Base-by-base conservation (phyloP, 176 grass and related monocot species). In the Dendrocalamus sinicus region DNA sequence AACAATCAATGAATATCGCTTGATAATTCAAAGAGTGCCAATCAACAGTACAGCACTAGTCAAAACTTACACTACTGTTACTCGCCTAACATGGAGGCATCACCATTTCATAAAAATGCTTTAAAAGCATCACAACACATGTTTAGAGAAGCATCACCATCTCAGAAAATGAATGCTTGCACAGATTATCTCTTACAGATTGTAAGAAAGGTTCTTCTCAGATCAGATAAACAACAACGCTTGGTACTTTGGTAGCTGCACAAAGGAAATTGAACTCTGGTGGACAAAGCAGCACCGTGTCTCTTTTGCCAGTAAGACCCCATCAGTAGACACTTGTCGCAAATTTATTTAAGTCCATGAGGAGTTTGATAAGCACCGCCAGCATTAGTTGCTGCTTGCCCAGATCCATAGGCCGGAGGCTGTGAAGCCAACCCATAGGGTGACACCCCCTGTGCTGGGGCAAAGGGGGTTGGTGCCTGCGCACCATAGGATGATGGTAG, bases 341-440 rank as follows among this genome's bases (percentile, higher is more conserved):
- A 53, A 84, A 48, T 73, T 89, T 63, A 91, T 87, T 83, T 85
- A 48, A 60, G 89, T 30, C 87, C 84, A 40, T 85, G 86, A 70
- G 81, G 4, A 57, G 70, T 54, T 81, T 88, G 90, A 68, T 99
- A 95, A 78, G 76, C 76, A 85, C 37, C 45, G 46, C 82, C 72
- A 43, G 78, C 28, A 71, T 93, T 91, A 48, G 84, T 72, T 74
- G 79, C 75, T 61, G 85, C 84, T 73, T 83, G 91, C 65, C 76
- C 83, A 26, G 80, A 86, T 88, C 90, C 96, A 89, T 94, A 94
- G 35, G 67, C 57, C 22, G 26, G 35, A 67, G 72, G 81, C 57
- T 90, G 87, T 53, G 82, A 35, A 41, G 71, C 7, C 45, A 85
- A 88, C 58, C 87, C 91, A 70, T 96, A 93, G 50, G 92, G 87